Conservation (phyloP, 31 red algal species). For the Pterothamnion heteromorphum region DNA sequence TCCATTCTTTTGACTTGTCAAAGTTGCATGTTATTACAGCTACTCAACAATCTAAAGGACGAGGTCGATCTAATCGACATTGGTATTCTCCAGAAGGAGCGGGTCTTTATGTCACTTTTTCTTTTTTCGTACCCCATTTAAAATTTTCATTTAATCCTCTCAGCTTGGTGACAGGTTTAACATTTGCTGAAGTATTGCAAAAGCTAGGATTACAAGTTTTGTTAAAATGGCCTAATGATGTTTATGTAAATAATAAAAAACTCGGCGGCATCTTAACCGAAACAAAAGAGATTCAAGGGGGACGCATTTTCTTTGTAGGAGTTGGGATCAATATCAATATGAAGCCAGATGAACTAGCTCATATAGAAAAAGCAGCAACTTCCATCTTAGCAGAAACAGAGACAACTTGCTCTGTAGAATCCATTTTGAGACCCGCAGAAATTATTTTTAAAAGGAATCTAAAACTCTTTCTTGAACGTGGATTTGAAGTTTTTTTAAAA, state of each 20-base stretch:
- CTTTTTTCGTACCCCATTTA: not conserved
- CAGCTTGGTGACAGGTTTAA: not conserved
- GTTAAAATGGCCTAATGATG: slow-evolving; percentile 19
- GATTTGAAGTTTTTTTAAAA: too few species aligned
- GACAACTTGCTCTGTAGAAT: too few species aligned
- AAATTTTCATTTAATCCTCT: not conserved
- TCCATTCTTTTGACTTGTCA: too few species aligned
- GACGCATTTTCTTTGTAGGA: too few species aligned
- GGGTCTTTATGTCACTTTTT: not conserved
- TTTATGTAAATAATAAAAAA: slow-evolving; percentile 6
- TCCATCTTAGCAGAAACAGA: too few species aligned
- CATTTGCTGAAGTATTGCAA: not conserved
- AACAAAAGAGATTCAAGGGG: not conserved
- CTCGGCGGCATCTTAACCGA: not conserved
- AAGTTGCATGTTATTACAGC: too few species aligned
- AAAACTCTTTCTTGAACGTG: too few species aligned
- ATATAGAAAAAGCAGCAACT: too few species aligned
- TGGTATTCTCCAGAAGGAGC: slow-evolving; percentile 1
- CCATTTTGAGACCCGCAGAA: too few species aligned
- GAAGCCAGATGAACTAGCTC: too few species aligned
- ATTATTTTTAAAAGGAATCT: too few species aligned
- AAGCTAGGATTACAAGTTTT: not conserved
- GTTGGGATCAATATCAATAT: too few species aligned
- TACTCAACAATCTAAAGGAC: not conserved
- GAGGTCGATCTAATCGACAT: not conserved